Conservation (phyloP, 148 eudicot species). For the Amaranthus hypochondriacus region DNA sequence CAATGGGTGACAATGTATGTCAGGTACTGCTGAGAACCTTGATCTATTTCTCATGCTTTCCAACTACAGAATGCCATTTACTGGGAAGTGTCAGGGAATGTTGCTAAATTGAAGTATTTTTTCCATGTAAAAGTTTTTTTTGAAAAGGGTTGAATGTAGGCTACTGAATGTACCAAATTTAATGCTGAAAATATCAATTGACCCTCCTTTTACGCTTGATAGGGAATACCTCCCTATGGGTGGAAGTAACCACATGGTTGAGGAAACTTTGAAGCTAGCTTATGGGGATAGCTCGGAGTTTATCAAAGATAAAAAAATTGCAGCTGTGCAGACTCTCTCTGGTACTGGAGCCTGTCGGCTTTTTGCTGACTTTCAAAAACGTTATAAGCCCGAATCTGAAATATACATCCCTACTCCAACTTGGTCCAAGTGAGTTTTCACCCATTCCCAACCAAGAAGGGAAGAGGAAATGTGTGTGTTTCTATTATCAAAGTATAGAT, state of each 20-base stretch:
- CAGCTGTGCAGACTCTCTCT: slow-evolving; percentile 95
- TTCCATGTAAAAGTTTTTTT: background rate
- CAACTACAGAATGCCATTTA: too few species aligned
- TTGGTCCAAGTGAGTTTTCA: slow-evolving; percentile 85
- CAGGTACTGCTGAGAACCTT: too few species aligned
- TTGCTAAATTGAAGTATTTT: too few species aligned
- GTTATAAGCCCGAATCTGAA: slow-evolving; percentile 88
- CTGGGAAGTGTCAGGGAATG: too few species aligned
- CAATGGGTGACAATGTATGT: too few species aligned
- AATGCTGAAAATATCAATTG: background rate
- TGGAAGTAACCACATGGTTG: slow-evolving; percentile 84
- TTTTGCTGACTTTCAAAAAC: slow-evolving; percentile 94
- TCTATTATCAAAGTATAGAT: background rate
- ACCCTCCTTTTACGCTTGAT: background rate
- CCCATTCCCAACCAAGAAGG: background rate
- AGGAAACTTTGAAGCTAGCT: slow-evolving; percentile 88
- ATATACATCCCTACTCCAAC: slow-evolving; percentile 91
- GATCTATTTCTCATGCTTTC: too few species aligned
- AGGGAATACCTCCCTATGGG: slow-evolving; percentile 99
- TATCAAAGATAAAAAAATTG: slow-evolving; percentile 79
- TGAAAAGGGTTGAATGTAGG: background rate
- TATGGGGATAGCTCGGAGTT: slow-evolving; percentile 87
- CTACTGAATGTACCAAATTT: background rate
- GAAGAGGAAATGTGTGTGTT: background rate
- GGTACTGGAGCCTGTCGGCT: slow-evolving; percentile 99